Evolutionary conservation across 495 filamentous ascomycete genomes (phyloP).

Genomic region (Penicillium argentinense): DNA sequence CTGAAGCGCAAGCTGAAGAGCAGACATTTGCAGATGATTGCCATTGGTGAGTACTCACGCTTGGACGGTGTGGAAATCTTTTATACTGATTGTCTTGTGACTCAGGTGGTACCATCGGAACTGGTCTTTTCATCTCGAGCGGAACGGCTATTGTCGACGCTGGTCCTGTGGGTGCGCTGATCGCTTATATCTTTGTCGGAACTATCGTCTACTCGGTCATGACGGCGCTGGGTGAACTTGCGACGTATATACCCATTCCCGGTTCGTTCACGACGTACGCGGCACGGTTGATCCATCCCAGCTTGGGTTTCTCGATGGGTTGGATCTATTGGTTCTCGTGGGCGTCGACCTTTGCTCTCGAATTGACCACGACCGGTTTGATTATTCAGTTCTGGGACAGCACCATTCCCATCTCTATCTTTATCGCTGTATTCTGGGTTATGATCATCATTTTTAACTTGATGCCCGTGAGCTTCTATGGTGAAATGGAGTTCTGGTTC

Average conservation of each 20-base stretch:
- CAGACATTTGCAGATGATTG: conserved; percentile 73
- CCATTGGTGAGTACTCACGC: conserved; percentile 57
- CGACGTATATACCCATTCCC: conserved; percentile 74
- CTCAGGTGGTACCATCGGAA: conserved; percentile 75
- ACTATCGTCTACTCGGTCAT: conserved; percentile 61
- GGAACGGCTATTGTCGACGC: conserved; percentile 64
- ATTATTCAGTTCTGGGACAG: conserved; percentile 75
- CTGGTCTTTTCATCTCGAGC: conserved; percentile 76
- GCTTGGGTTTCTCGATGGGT: conserved; percentile 75
- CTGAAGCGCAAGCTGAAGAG: conserved; percentile 65
- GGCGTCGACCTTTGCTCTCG: conserved; percentile 70
- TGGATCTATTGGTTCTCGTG: conserved; percentile 73
- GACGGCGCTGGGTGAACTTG: conserved; percentile 66
- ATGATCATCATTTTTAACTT: conserved; percentile 66
- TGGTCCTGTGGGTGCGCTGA: conserved; percentile 67
- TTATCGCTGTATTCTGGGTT: conserved; percentile 76
- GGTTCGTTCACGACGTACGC: conserved; percentile 77
- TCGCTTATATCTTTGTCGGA: conserved; percentile 66
- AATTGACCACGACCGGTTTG: conserved; percentile 70
- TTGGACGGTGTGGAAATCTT: conserved; percentile 27
- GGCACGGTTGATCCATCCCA: conserved; percentile 68
- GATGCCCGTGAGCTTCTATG: conserved; percentile 56
- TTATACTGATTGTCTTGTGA: conserved; percentile 52
- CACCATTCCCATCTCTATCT: conserved; percentile 61
- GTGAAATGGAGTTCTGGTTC: conserved; percentile 70